phyloP scores from a whole-genome alignment of 495 filamentous ascomycete species.

The Talaromyces adpressus region DNA sequence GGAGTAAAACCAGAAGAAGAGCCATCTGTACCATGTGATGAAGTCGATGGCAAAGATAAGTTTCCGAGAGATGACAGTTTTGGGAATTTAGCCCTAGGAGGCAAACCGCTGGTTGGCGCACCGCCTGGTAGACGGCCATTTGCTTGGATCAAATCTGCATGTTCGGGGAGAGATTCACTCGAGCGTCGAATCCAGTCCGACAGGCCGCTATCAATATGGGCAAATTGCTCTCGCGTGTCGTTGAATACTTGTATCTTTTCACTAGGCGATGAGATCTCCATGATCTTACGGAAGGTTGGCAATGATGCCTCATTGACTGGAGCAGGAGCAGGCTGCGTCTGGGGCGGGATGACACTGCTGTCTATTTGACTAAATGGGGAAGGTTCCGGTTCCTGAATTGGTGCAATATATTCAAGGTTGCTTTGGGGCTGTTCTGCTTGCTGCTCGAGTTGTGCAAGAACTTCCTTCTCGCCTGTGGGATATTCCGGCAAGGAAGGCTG shows the following conservation, averaged over 20 bases:
- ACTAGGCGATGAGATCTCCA: slow-evolving; percentile 48
- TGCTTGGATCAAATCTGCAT: slow-evolving; percentile 34
- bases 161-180: slow-evolving; percentile 43
- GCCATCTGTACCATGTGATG: slow-evolving; percentile 36
- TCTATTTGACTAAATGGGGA: slow-evolving; percentile 1
- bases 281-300: slow-evolving; percentile 63
- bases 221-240: slow-evolving; percentile 61
- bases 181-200: slow-evolving; percentile 60
- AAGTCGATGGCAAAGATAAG: slow-evolving; percentile 18
- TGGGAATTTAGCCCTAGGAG: slow-evolving; percentile 39
- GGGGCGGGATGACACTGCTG: not conserved
- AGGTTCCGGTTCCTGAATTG: not conserved
- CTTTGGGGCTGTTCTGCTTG: not conserved
- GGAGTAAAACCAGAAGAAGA: slow-evolving; percentile 22
- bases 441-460: not conserved
- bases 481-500: not conserved
- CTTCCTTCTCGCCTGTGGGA: not conserved
- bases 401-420: not conserved
- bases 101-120: slow-evolving; percentile 22
- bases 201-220: slow-evolving; percentile 64
- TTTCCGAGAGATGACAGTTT: slow-evolving; percentile 33
- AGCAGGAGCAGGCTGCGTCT: slow-evolving; percentile 1
- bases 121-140: slow-evolving; percentile 24
- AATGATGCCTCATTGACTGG: slow-evolving; percentile 31
- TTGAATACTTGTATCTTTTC: slow-evolving; percentile 67